phyloP scores from a whole-genome alignment of 129 eudicot genomes.

The Flaveria robusta region DNA sequence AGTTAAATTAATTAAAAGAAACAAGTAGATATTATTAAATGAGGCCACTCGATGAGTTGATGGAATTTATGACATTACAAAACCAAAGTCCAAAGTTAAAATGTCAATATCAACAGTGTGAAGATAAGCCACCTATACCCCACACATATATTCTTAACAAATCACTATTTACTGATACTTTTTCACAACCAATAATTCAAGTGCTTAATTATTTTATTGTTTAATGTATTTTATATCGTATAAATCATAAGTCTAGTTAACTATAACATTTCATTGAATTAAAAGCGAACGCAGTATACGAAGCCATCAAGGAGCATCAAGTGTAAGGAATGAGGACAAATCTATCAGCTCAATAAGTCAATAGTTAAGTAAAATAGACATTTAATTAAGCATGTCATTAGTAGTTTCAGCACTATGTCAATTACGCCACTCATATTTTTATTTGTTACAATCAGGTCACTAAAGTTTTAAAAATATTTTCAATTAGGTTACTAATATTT shows the following conservation, averaged over 20 bases:
- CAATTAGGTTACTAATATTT: no score
- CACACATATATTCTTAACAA: conserved; percentile 20
- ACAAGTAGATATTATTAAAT: conserved; percentile 15
- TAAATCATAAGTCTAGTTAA: not conserved
- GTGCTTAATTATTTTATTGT: not conserved
- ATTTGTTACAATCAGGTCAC: no score
- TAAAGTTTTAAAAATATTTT: no score
- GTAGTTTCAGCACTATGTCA: no score
- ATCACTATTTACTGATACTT: not conserved
- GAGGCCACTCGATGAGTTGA: conserved; percentile 36
- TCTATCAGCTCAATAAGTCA: no score
- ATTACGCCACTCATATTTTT: no score
- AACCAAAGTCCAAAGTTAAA: not conserved
- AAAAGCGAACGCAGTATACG: no score
- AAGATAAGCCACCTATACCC: conserved; percentile 38
- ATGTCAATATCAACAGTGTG: conserved; percentile 38
- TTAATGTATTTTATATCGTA: not conserved
- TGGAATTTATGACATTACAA: conserved; percentile 11
- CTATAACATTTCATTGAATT: no score
- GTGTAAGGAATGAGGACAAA: no score
- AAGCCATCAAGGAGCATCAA: no score
- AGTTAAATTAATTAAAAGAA: not conserved
- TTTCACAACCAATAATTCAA: conserved; percentile 23
- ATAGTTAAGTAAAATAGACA: no score
- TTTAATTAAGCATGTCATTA: no score